A percentile compares a stretch with the other conserved stretches of the same genome.
Evolutionary conservation across 768 basidiomycete species (phyloP).

Genomic region (Tephrocybe rancida): DNA sequence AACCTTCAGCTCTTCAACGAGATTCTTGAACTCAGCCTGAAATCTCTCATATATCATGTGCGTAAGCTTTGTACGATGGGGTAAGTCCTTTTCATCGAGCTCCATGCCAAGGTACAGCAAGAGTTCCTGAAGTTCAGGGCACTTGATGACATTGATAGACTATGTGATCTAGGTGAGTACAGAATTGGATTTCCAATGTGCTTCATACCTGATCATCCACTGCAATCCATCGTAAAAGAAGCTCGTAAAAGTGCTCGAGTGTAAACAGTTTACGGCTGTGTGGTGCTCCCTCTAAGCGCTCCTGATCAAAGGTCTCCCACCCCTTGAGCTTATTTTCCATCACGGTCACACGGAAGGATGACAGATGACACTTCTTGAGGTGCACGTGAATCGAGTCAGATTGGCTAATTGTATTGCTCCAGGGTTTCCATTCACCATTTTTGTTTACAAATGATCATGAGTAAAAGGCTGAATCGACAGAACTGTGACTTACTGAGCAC

Average conservation of each 20-base stretch:
- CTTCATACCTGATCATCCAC: slow-evolving; percentile 24
- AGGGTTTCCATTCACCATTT: too few relatives aligned
- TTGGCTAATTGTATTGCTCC: too few relatives aligned
- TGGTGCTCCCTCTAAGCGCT: not conserved
- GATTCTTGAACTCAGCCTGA: slow-evolving; percentile 18
- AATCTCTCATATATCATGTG: slow-evolving; percentile 20
- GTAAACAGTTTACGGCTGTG: slow-evolving; percentile 19
- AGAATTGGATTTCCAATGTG: not conserved
- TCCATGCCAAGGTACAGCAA: slow-evolving; percentile 23
- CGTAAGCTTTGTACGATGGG: slow-evolving; percentile 27
- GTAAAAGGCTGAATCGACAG: too few relatives aligned
- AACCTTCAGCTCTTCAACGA: slow-evolving; percentile 15
- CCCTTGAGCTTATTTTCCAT: slow-evolving; percentile 18
- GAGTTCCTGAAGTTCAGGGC: slow-evolving; percentile 26
- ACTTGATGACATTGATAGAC: slow-evolving; percentile 26
- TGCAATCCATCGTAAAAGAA: slow-evolving; percentile 22
- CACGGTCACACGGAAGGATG: slow-evolving; percentile 16
- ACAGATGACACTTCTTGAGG: slow-evolving; percentile 18
- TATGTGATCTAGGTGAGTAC: slow-evolving; percentile 1
- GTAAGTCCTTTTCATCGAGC: slow-evolving; percentile 25
- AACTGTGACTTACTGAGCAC: too few relatives aligned
- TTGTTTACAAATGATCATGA: too few relatives aligned
- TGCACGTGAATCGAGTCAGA: slow-evolving; percentile 19
- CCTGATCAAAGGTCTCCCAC: slow-evolving; percentile 6
- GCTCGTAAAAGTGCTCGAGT: slow-evolving; percentile 23